phyloP scores from a whole-genome alignment of 2,329 filamentous ascomycete species.

The Talaromyces sp. region DNA sequence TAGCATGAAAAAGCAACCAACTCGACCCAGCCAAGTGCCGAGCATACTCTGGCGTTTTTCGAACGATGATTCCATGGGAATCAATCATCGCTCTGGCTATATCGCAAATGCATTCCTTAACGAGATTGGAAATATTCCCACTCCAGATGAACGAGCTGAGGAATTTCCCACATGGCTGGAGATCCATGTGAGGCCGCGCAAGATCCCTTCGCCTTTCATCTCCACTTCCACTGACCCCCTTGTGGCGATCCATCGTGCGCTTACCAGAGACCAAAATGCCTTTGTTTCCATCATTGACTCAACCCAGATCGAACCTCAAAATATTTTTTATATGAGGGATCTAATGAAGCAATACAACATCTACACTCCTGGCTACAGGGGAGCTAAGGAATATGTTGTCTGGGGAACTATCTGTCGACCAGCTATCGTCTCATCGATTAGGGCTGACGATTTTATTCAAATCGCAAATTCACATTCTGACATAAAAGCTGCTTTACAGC shows the following conservation, averaged over 20 bases:
- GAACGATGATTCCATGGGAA: slow-evolving; percentile 29
- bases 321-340: slow-evolving; percentile 27
- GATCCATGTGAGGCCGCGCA: slow-evolving; percentile 25
- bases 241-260: slow-evolving; percentile 31
- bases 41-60: slow-evolving; percentile 34
- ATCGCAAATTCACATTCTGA: slow-evolving; percentile 20
- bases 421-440: slow-evolving; percentile 30
- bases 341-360: slow-evolving; percentile 23
- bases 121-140: slow-evolving; percentile 11
- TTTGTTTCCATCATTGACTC: slow-evolving; percentile 32
- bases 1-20: not conserved
- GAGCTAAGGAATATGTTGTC: slow-evolving; percentile 32
- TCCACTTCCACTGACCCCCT: slow-evolving; percentile 29
- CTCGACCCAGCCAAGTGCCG: slow-evolving; percentile 20
- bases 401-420: slow-evolving; percentile 30
- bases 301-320: slow-evolving; percentile 19
- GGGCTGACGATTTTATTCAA: slow-evolving; percentile 22
- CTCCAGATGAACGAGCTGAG: slow-evolving; percentile 13
- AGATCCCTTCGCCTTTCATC: slow-evolving; percentile 31
- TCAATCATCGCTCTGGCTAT: slow-evolving; percentile 27
- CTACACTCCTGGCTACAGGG: slow-evolving; percentile 25
- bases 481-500: slow-evolving; percentile 28
- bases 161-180: slow-evolving; percentile 24
- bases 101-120: slow-evolving; percentile 27
- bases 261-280: slow-evolving; percentile 24